Conservation (phyloP, 2,329 filamentous ascomycete species). For the Ceratocystiopsis sp. region DNA sequence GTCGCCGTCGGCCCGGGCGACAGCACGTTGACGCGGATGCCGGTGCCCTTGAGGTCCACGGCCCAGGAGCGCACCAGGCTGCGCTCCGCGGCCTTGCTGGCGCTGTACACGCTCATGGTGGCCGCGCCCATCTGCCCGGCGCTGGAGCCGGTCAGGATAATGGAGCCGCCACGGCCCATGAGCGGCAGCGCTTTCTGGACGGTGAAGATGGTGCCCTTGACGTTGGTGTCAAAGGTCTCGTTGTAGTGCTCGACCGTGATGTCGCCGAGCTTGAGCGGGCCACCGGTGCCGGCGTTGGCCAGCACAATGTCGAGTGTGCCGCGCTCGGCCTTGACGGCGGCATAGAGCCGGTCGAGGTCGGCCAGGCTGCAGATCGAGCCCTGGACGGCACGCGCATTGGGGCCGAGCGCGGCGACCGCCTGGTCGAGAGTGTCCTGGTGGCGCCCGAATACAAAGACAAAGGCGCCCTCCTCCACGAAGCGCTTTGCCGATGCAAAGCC, state of each 20-base stretch:
- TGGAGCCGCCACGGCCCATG: slow-evolving; percentile 4
- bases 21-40: slow-evolving; percentile 7
- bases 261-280: slow-evolving; percentile 38
- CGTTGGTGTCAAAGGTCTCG: slow-evolving; percentile 49
- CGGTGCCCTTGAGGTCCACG: slow-evolving; percentile 3
- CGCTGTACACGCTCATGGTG: slow-evolving; percentile 3
- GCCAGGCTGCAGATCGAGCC: slow-evolving; percentile 3
- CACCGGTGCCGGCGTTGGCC: slow-evolving; percentile 61
- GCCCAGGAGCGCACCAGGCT: slow-evolving; percentile 6
- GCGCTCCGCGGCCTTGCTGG: slow-evolving; percentile 7
- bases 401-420: slow-evolving; percentile 16
- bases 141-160: slow-evolving; percentile 7
- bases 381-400: slow-evolving; percentile 4
- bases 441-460: slow-evolving; percentile 44
- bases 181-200: slow-evolving; percentile 8
- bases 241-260: slow-evolving; percentile 34
- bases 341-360: slow-evolving; percentile 3
- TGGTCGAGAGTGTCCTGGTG: slow-evolving; percentile 21
- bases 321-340: slow-evolving; percentile 6
- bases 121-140: slow-evolving; percentile 5
- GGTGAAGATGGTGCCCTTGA: slow-evolving; percentile 41
- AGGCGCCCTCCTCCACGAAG: slow-evolving; percentile 44
- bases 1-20: slow-evolving; percentile 6
- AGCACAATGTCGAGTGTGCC: slow-evolving; percentile 38
- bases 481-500: slow-evolving; percentile 47